A percentile compares a stretch with the other conserved stretches of the same genome.
phyloP scores from a whole-genome alignment of 169 alveolate genomes.

The Babesia bigemina region DNA sequence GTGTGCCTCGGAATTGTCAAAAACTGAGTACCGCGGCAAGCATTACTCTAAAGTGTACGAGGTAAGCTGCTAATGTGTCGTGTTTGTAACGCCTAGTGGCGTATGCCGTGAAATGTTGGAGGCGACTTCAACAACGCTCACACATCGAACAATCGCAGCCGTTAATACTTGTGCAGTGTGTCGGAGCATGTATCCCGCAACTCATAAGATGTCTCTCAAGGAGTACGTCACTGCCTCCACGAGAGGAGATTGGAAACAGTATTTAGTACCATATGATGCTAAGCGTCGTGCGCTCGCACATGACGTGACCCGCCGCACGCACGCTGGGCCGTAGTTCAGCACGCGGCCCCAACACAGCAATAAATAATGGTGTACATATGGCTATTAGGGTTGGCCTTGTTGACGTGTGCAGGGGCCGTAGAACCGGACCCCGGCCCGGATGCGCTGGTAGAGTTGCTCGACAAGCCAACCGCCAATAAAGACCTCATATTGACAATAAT shows the following conservation, averaged over 20 bases:
- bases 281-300: neutral
- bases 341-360: neutral
- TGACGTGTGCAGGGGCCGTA: neutral
- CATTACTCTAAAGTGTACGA: neutral
- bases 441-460: slow-evolving; percentile 32
- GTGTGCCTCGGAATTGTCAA: slow-evolving; percentile 7
- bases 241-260: no score
- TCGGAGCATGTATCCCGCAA: slow-evolving; percentile 34
- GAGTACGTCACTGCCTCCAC: slow-evolving; percentile 8
- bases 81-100: neutral
- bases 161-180: slow-evolving; percentile 12
- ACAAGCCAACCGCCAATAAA: slow-evolving; percentile 36
- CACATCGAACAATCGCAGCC: no score
- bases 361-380: neutral
- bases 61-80: slow-evolving; percentile 8
- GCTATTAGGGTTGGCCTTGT: neutral
- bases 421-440: neutral
- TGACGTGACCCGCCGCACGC: neutral
- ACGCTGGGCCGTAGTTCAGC: no score
- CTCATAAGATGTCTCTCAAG: slow-evolving; percentile 25
- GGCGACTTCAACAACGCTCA: no score
- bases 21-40: neutral
- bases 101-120: neutral
- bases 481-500: slow-evolving; percentile 35
- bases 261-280: neutral